Conservation (phyloP, 805 yeast species). For the Hanseniaspora meyeri region DNA sequence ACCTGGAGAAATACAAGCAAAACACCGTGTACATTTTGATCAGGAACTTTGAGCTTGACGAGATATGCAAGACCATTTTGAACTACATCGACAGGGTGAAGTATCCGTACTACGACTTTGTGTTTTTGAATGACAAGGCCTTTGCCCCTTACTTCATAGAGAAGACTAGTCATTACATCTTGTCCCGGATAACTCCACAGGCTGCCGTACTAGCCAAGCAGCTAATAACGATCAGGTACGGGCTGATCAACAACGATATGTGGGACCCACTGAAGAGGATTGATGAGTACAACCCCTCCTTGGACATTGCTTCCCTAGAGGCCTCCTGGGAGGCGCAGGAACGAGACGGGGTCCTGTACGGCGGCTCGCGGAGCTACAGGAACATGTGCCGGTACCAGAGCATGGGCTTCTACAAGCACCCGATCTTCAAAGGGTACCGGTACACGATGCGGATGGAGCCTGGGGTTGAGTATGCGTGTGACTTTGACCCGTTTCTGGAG, state of each 20-base stretch:
- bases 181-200: background rate
- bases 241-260: slow-evolving; percentile 49
- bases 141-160: slow-evolving; percentile 52
- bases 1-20: background rate
- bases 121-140: slow-evolving; percentile 62
- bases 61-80: background rate
- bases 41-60: slow-evolving; percentile 3
- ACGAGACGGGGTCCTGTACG: slow-evolving; percentile 46
- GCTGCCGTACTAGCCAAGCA: slow-evolving; percentile 29
- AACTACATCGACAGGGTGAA: background rate
- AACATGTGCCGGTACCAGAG: slow-evolving; percentile 95
- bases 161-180: slow-evolving; percentile 31
- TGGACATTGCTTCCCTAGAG: slow-evolving; percentile 46
- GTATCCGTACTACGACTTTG: slow-evolving; percentile 50
- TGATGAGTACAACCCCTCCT: slow-evolving; percentile 28
- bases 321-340: slow-evolving; percentile 35
- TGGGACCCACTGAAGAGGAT: slow-evolving; percentile 56
- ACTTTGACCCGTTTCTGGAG: slow-evolving; percentile 76
- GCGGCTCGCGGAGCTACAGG: slow-evolving; percentile 55
- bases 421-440: slow-evolving; percentile 53
- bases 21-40: slow-evolving; percentile 3
- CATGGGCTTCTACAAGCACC: slow-evolving; percentile 78
- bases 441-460: slow-evolving; percentile 97
- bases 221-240: slow-evolving; percentile 41
- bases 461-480: slow-evolving; percentile 76